phyloP scores from a whole-genome alignment of 257 asterid genomes.

The Fraxinus anomala region DNA sequence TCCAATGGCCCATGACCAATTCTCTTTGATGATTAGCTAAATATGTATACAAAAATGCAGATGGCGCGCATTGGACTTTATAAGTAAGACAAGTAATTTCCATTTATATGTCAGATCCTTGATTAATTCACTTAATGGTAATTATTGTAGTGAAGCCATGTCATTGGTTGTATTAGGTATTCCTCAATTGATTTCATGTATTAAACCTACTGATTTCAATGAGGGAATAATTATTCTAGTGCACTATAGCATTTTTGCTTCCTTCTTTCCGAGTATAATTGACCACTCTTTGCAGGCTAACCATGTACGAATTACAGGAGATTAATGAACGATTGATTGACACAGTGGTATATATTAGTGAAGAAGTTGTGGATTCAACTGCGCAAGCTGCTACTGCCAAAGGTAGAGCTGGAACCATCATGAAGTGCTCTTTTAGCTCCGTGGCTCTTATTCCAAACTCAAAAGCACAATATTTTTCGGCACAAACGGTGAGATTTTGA shows the following conservation, averaged over 20 bases:
- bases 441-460: constrained; percentile 82
- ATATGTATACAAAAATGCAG: too few species aligned
- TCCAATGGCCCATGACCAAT: too few species aligned
- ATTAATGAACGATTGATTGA: constrained; percentile 81
- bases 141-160: background rate
- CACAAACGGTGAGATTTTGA: constrained; percentile 69
- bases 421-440: constrained; percentile 82
- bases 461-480: constrained; percentile 87
- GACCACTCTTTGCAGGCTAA: constrained; percentile 53
- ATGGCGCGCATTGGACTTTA: too few species aligned
- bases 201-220: background rate
- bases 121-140: background rate
- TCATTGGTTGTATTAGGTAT: background rate
- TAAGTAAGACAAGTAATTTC: too few species aligned
- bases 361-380: constrained; percentile 84
- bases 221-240: background rate
- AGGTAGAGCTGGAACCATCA: constrained; percentile 79
- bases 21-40: too few species aligned
- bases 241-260: background rate
- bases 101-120: background rate
- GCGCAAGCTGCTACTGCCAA: constrained; percentile 73
- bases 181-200: background rate
- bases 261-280: background rate
- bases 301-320: constrained; percentile 86
- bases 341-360: constrained; percentile 71